Conservation (phyloP, 2,329 filamentous ascomycete genomes). For the Diaporthe velutina region DNA sequence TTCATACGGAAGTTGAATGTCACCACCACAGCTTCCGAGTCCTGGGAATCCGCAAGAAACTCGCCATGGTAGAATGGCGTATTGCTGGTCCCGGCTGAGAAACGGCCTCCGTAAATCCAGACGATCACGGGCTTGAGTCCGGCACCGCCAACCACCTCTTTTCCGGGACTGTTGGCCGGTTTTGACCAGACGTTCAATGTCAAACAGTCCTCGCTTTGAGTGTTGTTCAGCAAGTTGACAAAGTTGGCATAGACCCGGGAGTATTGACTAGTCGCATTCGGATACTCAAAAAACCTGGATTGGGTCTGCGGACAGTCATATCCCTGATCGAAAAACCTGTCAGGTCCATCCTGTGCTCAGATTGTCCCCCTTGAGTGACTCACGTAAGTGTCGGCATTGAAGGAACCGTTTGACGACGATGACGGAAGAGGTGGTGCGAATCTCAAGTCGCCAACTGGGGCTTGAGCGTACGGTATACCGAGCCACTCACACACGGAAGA, state of each 20-base stretch:
- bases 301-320: conserved; percentile 25
- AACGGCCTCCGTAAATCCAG: conserved; percentile 59
- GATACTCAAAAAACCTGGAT: conserved; percentile 7
- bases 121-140: conserved; percentile 56
- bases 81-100: conserved; percentile 48
- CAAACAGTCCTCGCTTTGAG: conserved; percentile 52
- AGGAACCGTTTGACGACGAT: not conserved
- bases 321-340: not conserved
- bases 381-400: not conserved
- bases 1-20: conserved; percentile 35
- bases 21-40: conserved; percentile 32
- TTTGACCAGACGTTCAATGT: conserved; percentile 55
- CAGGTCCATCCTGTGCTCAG: not conserved
- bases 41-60: conserved; percentile 17
- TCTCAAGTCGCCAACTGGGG: conserved; percentile 1
- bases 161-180: conserved; percentile 46
- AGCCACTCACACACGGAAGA: conserved; percentile 15
- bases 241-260: conserved; percentile 15
- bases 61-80: conserved; percentile 33
- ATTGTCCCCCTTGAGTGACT: not conserved
- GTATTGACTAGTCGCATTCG: conserved; percentile 27
- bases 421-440: conserved; percentile 4
- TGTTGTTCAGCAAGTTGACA: conserved; percentile 24
- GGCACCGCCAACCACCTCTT: conserved; percentile 3
- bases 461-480: conserved; percentile 5